Conservation (phyloP, 768 basidiomycete species). For the Lactifluus echinatus region DNA sequence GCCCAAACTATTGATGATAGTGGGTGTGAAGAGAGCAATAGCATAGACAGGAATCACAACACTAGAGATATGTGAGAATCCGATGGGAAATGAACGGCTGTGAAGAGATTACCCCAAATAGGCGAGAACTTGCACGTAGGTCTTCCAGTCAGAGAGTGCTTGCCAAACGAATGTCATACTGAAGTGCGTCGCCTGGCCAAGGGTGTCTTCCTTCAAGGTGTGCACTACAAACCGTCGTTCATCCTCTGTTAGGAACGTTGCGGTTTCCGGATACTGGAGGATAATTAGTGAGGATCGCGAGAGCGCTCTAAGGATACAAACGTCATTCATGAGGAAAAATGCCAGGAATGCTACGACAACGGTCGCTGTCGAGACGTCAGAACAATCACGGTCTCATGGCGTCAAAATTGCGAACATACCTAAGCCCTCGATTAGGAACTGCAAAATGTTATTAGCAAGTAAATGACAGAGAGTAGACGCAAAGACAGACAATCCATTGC, state of each 20-base stretch:
- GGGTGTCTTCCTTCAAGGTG: constrained; percentile 24
- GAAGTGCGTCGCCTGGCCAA: constrained; percentile 28
- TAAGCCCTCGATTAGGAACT: constrained; percentile 43
- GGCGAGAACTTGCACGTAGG: constrained; percentile 30
- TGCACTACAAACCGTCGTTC: constrained; percentile 30
- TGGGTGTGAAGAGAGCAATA: constrained; percentile 31
- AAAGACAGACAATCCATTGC: constrained; percentile 40
- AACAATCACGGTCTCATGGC: neutral
- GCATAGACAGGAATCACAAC: constrained; percentile 40
- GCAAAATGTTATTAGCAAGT: neutral
- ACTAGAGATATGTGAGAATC: constrained; percentile 20
- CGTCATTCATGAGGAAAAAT: constrained; percentile 35
- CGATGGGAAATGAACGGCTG: neutral
- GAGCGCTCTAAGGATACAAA: constrained; percentile 15
- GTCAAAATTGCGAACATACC: constrained; percentile 12
- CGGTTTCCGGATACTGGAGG: constrained; percentile 35
- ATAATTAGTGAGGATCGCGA: neutral
- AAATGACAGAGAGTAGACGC: neutral
- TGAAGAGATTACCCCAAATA: constrained; percentile 26
- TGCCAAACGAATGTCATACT: constrained; percentile 31
- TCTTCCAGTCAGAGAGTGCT: constrained; percentile 26
- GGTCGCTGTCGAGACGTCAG: constrained; percentile 3
- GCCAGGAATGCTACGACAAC: constrained; percentile 34
- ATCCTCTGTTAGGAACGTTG: constrained; percentile 32
- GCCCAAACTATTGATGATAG: constrained; percentile 33